A percentile compares a stretch with the other conserved stretches of the same genome.
These are phyloP conservation scores for Basipetospora chlamydospora DNA, from an alignment of 2,329 filamentous ascomycete species.

Conservation along the genomic window DNA sequence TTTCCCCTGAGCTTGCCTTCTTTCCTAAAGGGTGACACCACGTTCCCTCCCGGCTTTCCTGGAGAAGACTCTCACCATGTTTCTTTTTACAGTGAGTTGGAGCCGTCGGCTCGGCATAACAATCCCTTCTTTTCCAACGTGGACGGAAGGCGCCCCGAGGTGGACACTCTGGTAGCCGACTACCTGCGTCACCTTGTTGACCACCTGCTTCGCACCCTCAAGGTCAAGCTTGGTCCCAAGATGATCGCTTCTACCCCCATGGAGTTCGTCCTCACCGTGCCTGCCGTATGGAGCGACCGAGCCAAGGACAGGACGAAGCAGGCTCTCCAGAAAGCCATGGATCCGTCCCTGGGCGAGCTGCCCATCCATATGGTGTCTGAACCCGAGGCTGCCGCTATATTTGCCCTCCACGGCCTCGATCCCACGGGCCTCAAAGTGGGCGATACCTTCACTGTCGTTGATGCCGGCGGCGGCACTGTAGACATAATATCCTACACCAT, in stretches of 20 bases:
- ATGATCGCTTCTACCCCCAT: conserved; percentile 28
- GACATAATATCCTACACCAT: conserved; percentile 40
- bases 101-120: no score
- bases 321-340: conserved; percentile 17
- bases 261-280: conserved; percentile 42
- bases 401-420: conserved; percentile 28
- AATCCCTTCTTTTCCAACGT: no score
- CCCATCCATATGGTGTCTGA: conserved; percentile 33
- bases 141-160: conserved; percentile 13
- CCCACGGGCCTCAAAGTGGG: conserved; percentile 23
- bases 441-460: conserved; percentile 36
- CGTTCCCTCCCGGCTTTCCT: no score
- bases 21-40: no score
- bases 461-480: conserved; percentile 39
- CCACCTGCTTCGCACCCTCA: conserved; percentile 30
- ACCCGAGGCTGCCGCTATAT: conserved; percentile 37
- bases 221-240: conserved; percentile 24
- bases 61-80: no score
- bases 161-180: conserved; percentile 28
- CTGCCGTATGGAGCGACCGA: conserved; percentile 42
- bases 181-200: conserved; percentile 33
- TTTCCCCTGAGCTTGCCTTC: no score
- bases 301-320: conserved; percentile 35
- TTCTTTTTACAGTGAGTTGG: no score
- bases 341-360: no score